A percentile compares a stretch with the other conserved stretches of the same genome.
These are phyloP conservation scores for Plantago elongata DNA, from an alignment of 257 asterid species.

Conservation along the genomic window DNA sequence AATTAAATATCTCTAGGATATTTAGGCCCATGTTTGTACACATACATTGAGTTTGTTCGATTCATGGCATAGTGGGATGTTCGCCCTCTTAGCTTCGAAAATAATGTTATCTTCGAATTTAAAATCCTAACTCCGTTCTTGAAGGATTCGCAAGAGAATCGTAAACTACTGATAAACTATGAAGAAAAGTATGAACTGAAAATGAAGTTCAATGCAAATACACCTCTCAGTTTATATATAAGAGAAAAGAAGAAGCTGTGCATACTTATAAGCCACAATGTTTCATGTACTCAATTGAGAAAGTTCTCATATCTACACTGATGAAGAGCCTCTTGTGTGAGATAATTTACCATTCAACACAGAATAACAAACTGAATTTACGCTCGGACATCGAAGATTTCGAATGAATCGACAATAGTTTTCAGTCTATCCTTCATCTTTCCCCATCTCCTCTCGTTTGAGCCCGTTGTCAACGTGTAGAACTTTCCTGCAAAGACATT, in stretches of 20 bases:
- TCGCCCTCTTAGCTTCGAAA: too few relatives aligned
- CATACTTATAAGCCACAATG: constrained; percentile 15
- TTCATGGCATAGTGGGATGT: too few relatives aligned
- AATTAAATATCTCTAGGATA: too few relatives aligned
- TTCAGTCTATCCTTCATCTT: constrained; percentile 84
- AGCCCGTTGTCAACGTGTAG: constrained; percentile 82
- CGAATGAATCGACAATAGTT: constrained; percentile 77
- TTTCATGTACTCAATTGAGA: constrained; percentile 18
- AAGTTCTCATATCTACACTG: constrained; percentile 43
- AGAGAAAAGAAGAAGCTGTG: constrained; percentile 5
- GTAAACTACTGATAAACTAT: too few relatives aligned
- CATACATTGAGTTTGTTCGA: too few relatives aligned
- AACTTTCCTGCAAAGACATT: constrained; percentile 56
- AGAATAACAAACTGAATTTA: constrained; percentile 1
- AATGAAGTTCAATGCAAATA: neutral
- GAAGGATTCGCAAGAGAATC: too few relatives aligned
- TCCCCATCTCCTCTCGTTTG: constrained; percentile 92
- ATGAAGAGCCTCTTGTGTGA: constrained; percentile 32
- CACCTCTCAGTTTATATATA: neutral
- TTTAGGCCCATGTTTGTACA: too few relatives aligned
- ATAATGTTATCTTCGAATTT: too few relatives aligned
- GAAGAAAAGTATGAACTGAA: too few relatives aligned
- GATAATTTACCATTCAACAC: constrained; percentile 19
- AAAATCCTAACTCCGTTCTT: too few relatives aligned
- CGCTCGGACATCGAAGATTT: constrained; percentile 50